A percentile compares a stretch with the other conserved stretches of the same genome.
These are phyloP conservation scores for Leishmania mexicana DNA, from an alignment of 208 protist genomes.

Conservation along the genomic window DNA sequence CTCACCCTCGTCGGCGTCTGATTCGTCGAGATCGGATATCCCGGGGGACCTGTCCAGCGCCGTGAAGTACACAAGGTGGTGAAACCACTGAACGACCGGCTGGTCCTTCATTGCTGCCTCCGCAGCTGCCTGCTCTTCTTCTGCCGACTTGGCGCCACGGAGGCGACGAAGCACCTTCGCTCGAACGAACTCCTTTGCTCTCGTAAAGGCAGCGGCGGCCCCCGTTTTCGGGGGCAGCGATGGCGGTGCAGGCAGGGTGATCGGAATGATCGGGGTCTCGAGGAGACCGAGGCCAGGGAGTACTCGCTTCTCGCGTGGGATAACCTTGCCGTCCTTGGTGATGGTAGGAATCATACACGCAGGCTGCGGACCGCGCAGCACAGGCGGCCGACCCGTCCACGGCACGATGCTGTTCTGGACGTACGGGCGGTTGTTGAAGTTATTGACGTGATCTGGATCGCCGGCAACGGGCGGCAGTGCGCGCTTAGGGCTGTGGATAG, in stretches of 20 bases:
- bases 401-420: constrained; percentile 27
- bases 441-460: constrained; percentile 15
- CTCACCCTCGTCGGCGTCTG: not conserved
- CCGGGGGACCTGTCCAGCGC: constrained; percentile 8
- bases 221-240: not conserved
- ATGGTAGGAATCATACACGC: constrained; percentile 24
- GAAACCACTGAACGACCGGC: constrained; percentile 17
- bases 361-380: constrained; percentile 31
- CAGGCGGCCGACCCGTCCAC: constrained; percentile 33
- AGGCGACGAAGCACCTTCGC: constrained; percentile 4
- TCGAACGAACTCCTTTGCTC: not conserved
- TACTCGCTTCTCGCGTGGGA: constrained; percentile 31
- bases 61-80: constrained; percentile 25
- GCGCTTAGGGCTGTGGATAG: not conserved
- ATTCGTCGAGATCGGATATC: constrained; percentile 1
- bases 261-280: constrained; percentile 23
- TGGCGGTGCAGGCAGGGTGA: not conserved
- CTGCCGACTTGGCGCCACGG: not conserved
- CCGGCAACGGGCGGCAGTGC: not conserved
- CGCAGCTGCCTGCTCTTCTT: not conserved
- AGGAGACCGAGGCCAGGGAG: constrained; percentile 18
- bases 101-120: not conserved
- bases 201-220: not conserved
- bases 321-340: constrained; percentile 17
- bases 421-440: constrained; percentile 16